A percentile compares a stretch with the other conserved stretches of the same genome.
Conservation (phyloP, 2,329 filamentous ascomycete genomes). For the Colletotrichum neosansevieriae region DNA sequence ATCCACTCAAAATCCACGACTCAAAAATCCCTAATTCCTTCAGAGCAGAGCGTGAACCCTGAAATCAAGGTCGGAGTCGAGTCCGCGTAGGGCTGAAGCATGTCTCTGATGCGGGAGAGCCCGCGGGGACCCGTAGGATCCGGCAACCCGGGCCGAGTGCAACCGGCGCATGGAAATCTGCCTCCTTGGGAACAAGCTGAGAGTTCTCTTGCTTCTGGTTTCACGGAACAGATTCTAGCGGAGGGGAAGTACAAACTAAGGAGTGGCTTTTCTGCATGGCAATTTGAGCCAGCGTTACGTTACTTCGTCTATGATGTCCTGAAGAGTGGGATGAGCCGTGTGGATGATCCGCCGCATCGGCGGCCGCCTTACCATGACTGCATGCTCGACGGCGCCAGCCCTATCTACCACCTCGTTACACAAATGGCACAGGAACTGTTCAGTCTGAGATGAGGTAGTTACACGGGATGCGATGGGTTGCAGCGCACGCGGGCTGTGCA, state of each 20-base stretch:
- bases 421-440: background rate
- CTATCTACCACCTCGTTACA: slow-evolving; percentile 1
- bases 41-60: background rate
- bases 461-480: slow-evolving; percentile 4
- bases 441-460: background rate
- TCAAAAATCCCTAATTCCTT: background rate
- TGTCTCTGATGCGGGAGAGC: background rate
- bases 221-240: background rate
- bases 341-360: background rate
- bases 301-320: background rate
- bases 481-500: slow-evolving; percentile 15
- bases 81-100: slow-evolving; percentile 1
- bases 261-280: slow-evolving; percentile 2
- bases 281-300: background rate
- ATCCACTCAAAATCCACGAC: background rate
- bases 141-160: background rate
- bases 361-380: slow-evolving; percentile 28
- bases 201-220: background rate
- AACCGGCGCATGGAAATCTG: background rate
- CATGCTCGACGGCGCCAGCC: slow-evolving; percentile 13
- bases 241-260: background rate
- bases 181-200: background rate
- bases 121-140: slow-evolving; percentile 10
- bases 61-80: background rate
- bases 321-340: background rate